Evolutionary conservation across 306 rosid species (phyloP).

Genomic region (Begonia masoniana): DNA sequence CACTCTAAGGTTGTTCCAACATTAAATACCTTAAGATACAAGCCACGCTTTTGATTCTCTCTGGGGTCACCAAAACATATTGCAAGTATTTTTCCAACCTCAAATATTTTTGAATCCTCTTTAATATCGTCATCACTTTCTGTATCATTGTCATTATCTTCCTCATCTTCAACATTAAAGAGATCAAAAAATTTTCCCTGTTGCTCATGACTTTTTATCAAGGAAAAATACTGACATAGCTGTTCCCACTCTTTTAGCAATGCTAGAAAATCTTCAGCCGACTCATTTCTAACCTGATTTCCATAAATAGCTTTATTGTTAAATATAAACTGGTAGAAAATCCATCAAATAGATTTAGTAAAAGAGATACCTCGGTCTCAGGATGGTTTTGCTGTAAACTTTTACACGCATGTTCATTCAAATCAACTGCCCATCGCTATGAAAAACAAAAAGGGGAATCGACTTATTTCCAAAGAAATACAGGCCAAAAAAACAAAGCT

Average conservation of each 20-base stretch:
- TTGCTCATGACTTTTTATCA: conserved; percentile 23
- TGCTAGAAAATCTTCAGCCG: conserved; percentile 53
- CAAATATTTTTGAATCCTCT: conserved; percentile 30
- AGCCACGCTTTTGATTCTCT: conserved; percentile 11
- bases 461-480: too few relatives aligned
- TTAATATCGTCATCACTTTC: conserved; percentile 1
- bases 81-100: conserved; percentile 36
- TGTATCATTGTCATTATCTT: conserved; percentile 18
- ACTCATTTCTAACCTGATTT: conserved; percentile 66
- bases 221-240: conserved; percentile 31
- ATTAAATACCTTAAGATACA: conserved; percentile 44
- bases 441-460: not conserved
- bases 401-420: conserved; percentile 43
- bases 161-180: conserved; percentile 10
- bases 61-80: conserved; percentile 38
- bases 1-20: too few relatives aligned
- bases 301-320: not conserved
- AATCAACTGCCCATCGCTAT: conserved; percentile 83
- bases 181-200: conserved; percentile 21
- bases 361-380: conserved; percentile 43
- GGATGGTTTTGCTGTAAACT: conserved; percentile 56
- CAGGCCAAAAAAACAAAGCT: too few relatives aligned
- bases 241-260: conserved; percentile 55
- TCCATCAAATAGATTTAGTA: too few relatives aligned
- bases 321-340: too few relatives aligned